Percentiles rank a stretch among this genome's conserved stretches.
These are phyloP conservation scores for Gentiana macrophylla DNA, from an alignment of 257 asterid species.

Conservation along the genomic window DNA sequence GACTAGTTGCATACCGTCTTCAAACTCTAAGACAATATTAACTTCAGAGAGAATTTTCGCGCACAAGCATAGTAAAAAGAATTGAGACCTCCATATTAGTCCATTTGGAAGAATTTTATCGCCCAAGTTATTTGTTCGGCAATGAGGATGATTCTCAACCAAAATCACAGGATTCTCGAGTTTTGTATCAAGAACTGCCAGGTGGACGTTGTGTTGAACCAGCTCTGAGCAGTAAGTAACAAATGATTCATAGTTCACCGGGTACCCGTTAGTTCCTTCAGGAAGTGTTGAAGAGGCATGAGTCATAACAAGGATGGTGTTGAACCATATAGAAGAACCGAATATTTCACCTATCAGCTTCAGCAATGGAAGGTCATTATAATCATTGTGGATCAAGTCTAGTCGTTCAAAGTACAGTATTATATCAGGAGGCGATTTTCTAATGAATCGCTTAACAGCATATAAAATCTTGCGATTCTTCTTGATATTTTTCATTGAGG, in stretches of 20 bases:
- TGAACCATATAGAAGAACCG: slow-evolving; percentile 83
- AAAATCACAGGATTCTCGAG: slow-evolving; percentile 78
- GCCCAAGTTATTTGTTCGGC: slow-evolving; percentile 49
- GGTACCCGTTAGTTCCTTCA: slow-evolving; percentile 67
- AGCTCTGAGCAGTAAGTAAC: slow-evolving; percentile 54
- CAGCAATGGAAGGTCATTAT: slow-evolving; percentile 62
- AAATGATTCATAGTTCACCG: slow-evolving; percentile 71
- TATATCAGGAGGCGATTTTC: slow-evolving; percentile 78
- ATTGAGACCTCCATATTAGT: slow-evolving; percentile 64
- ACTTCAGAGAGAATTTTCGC: slow-evolving; percentile 86
- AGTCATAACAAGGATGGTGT: slow-evolving; percentile 80
- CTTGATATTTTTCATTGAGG: slow-evolving; percentile 36
- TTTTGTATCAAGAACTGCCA: slow-evolving; percentile 58
- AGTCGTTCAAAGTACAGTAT: slow-evolving; percentile 83
- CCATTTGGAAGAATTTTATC: slow-evolving; percentile 88
- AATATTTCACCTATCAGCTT: slow-evolving; percentile 74
- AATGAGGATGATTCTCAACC: slow-evolving; percentile 83
- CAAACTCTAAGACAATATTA: slow-evolving; percentile 47
- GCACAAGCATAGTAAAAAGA: slow-evolving; percentile 70
- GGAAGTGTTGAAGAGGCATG: slow-evolving; percentile 82
- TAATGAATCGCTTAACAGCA: slow-evolving; percentile 49
- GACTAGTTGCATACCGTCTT: slow-evolving; percentile 57
- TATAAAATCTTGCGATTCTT: slow-evolving; percentile 62
- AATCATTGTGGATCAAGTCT: slow-evolving; percentile 56
- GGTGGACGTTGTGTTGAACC: slow-evolving; percentile 76